Evolutionary conservation across 2,329 filamentous ascomycete species (phyloP).

Genomic region (Cytospora schulzeri): DNA sequence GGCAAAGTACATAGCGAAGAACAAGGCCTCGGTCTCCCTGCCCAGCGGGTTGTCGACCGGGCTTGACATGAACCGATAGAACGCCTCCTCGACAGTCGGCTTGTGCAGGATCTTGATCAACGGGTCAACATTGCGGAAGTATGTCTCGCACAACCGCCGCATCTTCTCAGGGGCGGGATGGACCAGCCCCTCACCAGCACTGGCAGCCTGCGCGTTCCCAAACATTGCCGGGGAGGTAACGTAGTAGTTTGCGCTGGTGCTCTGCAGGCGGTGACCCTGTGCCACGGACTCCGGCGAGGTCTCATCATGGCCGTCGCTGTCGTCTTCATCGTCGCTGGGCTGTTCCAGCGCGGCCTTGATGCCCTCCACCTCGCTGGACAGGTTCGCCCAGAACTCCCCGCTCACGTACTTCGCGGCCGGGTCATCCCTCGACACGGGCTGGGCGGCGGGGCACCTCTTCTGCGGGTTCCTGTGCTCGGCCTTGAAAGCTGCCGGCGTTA

Average conservation of each 20-base stretch:
- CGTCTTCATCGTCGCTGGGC: slow-evolving; percentile 43
- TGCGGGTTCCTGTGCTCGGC: slow-evolving; percentile 19
- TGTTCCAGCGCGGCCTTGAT: slow-evolving; percentile 47
- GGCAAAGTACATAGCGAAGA: slow-evolving; percentile 48
- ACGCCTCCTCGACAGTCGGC: slow-evolving; percentile 40
- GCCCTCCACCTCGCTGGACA: slow-evolving; percentile 48
- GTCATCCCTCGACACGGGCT: slow-evolving; percentile 17
- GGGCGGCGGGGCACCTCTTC: slow-evolving; percentile 18
- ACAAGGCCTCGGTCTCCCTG: slow-evolving; percentile 38
- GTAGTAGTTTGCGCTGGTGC: slow-evolving; percentile 5
- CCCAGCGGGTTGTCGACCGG: slow-evolving; percentile 29
- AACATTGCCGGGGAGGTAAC: slow-evolving; percentile 17
- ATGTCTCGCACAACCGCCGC: slow-evolving; percentile 40
- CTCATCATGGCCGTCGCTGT: slow-evolving; percentile 33
- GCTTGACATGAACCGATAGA: slow-evolving; percentile 35
- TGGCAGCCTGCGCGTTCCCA: slow-evolving; percentile 4
- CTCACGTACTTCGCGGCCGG: slow-evolving; percentile 41
- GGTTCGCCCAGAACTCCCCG: slow-evolving; percentile 47
- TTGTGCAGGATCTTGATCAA: slow-evolving; percentile 48
- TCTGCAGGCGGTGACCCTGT: too few relatives aligned
- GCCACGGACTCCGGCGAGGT: slow-evolving; percentile 36
- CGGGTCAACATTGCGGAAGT: slow-evolving; percentile 46
- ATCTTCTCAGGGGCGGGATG: slow-evolving; percentile 45
- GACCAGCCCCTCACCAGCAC: slow-evolving; percentile 11
- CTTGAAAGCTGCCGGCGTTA: background rate